A percentile compares a stretch with the other conserved stretches of the same genome.
Evolutionary conservation across 2,329 filamentous ascomycete species (phyloP).

Genomic region (Monosporascus cannonballus): DNA sequence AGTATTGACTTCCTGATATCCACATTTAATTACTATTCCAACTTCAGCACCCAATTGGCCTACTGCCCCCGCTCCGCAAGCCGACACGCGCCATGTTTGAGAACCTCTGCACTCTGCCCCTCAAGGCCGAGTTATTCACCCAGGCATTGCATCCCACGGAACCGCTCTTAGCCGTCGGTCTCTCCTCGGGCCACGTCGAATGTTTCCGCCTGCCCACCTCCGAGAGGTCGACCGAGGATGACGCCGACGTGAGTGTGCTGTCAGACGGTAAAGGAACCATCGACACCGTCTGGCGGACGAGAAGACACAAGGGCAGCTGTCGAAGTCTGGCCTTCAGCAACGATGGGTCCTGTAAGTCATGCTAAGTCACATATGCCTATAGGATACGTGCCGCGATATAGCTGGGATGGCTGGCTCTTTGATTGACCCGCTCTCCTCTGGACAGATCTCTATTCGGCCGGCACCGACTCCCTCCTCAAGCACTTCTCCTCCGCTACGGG

Average conservation of each 20-base stretch:
- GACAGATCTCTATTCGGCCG: conserved; percentile 56
- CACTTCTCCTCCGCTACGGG: conserved; percentile 53
- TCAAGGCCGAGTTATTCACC: conserved; percentile 80
- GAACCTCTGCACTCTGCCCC: conserved; percentile 82
- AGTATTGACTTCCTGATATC: too few relatives aligned
- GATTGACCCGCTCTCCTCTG: neutral
- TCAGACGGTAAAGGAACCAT: conserved; percentile 67
- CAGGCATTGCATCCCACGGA: conserved; percentile 81
- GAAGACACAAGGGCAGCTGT: conserved; percentile 91
- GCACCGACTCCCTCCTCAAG: conserved; percentile 53
- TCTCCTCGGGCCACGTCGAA: conserved; percentile 80
- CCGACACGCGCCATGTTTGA: conserved; percentile 62
- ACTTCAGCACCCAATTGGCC: neutral
- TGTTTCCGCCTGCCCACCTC: conserved; percentile 65
- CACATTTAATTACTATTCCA: neutral
- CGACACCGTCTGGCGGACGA: conserved; percentile 78
- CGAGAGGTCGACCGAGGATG: conserved; percentile 44
- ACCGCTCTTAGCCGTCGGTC: conserved; percentile 78
- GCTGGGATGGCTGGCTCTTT: neutral
- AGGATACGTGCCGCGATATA: neutral
- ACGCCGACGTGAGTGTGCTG: conserved; percentile 43
- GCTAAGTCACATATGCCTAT: neutral
- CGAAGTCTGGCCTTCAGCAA: conserved; percentile 70
- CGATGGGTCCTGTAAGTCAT: conserved; percentile 63
- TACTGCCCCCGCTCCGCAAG: neutral